Conservation (phyloP, 768 basidiomycete genomes). For the Suillus placidus region DNA sequence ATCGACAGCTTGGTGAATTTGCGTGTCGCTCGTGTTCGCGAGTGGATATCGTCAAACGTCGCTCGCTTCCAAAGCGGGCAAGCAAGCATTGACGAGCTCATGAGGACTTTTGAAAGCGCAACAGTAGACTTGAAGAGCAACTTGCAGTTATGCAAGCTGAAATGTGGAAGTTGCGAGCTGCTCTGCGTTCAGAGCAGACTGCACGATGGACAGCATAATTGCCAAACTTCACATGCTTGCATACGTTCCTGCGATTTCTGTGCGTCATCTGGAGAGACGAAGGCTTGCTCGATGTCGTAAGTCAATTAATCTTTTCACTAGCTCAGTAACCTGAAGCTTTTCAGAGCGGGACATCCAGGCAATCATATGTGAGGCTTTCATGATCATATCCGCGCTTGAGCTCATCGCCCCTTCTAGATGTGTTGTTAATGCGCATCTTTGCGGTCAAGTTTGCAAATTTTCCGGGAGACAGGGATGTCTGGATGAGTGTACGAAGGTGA, state of each 20-base stretch:
- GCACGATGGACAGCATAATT: background rate
- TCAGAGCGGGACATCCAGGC: constrained; percentile 63
- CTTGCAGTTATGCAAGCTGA: constrained; percentile 1
- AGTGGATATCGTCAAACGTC: constrained; percentile 56
- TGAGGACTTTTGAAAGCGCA: background rate
- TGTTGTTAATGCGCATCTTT: constrained; percentile 51
- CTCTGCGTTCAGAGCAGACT: background rate
- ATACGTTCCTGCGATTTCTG: constrained; percentile 12
- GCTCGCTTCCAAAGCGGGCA: constrained; percentile 47
- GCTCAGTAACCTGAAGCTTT: background rate
- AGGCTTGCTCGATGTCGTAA: constrained; percentile 50
- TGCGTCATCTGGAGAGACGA: constrained; percentile 34
- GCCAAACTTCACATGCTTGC: background rate
- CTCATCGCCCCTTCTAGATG: constrained; percentile 43
- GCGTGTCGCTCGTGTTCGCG: constrained; percentile 49
- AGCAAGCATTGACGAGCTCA: constrained; percentile 48
- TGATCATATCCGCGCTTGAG: background rate
- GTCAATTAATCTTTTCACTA: constrained; percentile 21
- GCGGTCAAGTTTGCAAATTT: constrained; percentile 53
- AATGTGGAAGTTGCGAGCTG: background rate
- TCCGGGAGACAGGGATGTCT: constrained; percentile 53
- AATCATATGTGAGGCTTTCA: constrained; percentile 49
- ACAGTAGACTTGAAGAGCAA: background rate
- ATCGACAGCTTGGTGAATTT: constrained; percentile 43
- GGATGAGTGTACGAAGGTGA: constrained; percentile 54